These are phyloP conservation scores for Schizosaccharomyces versatilis DNA, from an alignment of 1,139 yeast species.

Conservation along the genomic window DNA sequence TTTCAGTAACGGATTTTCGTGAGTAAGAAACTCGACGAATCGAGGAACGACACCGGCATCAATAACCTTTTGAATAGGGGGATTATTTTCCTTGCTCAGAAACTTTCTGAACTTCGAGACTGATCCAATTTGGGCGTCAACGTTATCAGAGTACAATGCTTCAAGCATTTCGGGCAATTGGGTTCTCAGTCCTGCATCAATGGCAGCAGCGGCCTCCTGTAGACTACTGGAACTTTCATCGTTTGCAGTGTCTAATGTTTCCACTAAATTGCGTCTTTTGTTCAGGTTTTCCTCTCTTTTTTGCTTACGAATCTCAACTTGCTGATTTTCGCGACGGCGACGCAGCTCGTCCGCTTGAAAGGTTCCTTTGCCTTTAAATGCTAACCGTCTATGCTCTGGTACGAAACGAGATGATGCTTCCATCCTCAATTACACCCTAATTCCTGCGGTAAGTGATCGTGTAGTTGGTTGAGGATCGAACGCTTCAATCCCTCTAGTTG, in stretches of 20 bases:
- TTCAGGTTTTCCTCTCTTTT: slow-evolving; percentile 87
- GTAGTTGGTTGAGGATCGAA: too few species aligned
- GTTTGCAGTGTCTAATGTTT: slow-evolving; percentile 16
- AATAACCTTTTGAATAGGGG: slow-evolving; percentile 90
- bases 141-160: slow-evolving; percentile 52
- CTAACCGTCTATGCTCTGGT: slow-evolving; percentile 94
- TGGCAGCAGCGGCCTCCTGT: slow-evolving; percentile 20
- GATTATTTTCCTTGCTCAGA: slow-evolving; percentile 80
- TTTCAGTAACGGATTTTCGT: slow-evolving; percentile 56
- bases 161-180: slow-evolving; percentile 76
- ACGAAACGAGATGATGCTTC: slow-evolving; percentile 54
- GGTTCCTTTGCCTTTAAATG: slow-evolving; percentile 82
- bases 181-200: slow-evolving; percentile 22
- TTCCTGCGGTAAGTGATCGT: too few species aligned
- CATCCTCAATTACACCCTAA: not conserved
- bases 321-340: slow-evolving; percentile 94
- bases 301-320: slow-evolving; percentile 86
- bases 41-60: slow-evolving; percentile 83
- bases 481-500: too few species aligned
- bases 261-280: slow-evolving; percentile 59
- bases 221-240: slow-evolving; percentile 27
- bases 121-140: slow-evolving; percentile 67
- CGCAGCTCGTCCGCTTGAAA: slow-evolving; percentile 91
- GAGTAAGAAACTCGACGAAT: slow-evolving; percentile 65
- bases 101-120: slow-evolving; percentile 86